Base-by-base conservation (phyloP, 2,329 filamentous ascomycete genomes). In the Pseudogymnoascus verrucosus region DNA sequence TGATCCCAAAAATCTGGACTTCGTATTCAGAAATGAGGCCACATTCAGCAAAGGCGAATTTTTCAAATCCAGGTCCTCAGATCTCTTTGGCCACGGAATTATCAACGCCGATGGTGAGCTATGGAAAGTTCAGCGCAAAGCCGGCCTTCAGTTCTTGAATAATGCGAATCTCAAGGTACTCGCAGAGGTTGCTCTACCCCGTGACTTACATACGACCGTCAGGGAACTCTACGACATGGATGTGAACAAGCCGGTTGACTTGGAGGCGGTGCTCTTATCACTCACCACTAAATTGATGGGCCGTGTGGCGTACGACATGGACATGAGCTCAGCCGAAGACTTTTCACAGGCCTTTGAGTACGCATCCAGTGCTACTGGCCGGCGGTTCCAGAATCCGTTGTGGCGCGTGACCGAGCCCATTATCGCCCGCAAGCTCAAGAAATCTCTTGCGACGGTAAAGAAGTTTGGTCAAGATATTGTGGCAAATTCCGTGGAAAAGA, bases 231-330 rank as follows among this genome's bases (percentile, higher is more conserved):
- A 74, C 61, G 61, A 67, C 0, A 72, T 68, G 1, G 70, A 71
- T 0, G 69, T 39, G 12, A 28, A 47, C 5, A 54, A 71, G 1
- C 69, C 65, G 0, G 74, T 86, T 1, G 83, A 89, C 69, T 72
- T 89, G 59, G 84, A 88, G 68, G 76, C 74, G n/a, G 75, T 85
- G 1, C 82, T 88, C 54, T 83, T 86, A 62, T 84, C 87, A 70
- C 80, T 88, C 54, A 89, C 85, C 1, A 88, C 85, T 21, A 79
- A 84, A 64, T 70, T 88, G 23, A 87, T 89, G 82, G 86, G 85
- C n/a, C 80, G 80, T 65, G 86, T 88, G 82, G 86, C 86, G 12
- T 89, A 88, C 68, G 82, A 85, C 70, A 87, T 87, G 84, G 84
- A 88, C 67, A 87, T 88, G 78, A 83, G 84, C 69, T 79, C 83